Base-by-base conservation (phyloP, 2,329 filamentous ascomycete genomes). In the Aspergillus clavatus region DNA sequence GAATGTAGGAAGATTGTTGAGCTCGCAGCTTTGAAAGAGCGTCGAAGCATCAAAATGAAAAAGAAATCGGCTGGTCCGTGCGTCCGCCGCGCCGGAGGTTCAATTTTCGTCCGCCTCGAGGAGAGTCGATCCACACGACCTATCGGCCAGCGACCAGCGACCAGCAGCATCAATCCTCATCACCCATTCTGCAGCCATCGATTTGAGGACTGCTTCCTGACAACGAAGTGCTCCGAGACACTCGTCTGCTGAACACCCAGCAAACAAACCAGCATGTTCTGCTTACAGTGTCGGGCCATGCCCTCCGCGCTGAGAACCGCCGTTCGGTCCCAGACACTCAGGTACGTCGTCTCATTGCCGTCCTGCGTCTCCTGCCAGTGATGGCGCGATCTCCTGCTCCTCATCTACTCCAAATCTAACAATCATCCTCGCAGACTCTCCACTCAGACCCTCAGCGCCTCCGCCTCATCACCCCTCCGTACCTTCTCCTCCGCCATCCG, bases 211-310 rank as follows among this genome's bases (percentile, higher is more conserved):
- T n/a, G n/a, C n/a, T n/a, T n/a, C n/a, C n/a, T n/a, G n/a, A n/a
- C n/a, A n/a, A n/a, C n/a, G n/a, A n/a, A n/a, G n/a, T n/a, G n/a
- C 16, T 18, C 11, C 14, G 16, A 45, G 22, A 29, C n/a, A n/a
- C n/a, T n/a, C n/a, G n/a, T n/a, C n/a, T n/a, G n/a, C n/a, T n/a
- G n/a, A n/a, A n/a, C n/a, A n/a, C n/a, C n/a, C n/a, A n/a, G n/a
- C n/a, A n/a, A n/a, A n/a, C n/a, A 18, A 36, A 8, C 33, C 43
- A 58, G 35, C 23, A 69, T 69, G 67, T 53, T 66, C 47, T 61
- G 61, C 43, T 50, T 69, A 38, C 59, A 58, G 40, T 62, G 59
- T 52, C 60, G 62, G 53, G 61, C 59, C 16, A 22, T 63, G 52
- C 60, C 61, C 57, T 55, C 56, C 27, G 43, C 50, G 21, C 28